These are phyloP conservation scores for Cryptosporidium parvum DNA, from an alignment of 169 alveolate genomes.

Conservation along the genomic window DNA sequence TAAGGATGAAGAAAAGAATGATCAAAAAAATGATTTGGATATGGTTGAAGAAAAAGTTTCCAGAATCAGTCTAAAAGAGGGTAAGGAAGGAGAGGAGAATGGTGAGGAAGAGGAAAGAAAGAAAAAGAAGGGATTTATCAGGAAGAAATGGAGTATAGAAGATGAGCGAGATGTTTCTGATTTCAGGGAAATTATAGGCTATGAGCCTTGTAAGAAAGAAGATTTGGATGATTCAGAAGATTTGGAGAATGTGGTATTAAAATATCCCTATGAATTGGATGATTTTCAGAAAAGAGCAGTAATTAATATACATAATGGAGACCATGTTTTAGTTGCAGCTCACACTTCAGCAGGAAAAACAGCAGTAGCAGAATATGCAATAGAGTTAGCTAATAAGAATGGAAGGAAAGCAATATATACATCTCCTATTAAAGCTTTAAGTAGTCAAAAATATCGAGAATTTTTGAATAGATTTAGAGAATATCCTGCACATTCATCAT, in stretches of 20 bases:
- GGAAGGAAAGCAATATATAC: conserved; percentile 96
- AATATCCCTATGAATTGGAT: conserved; percentile 95
- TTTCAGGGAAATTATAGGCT: conserved; percentile 29
- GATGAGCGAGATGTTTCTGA: conserved; percentile 2
- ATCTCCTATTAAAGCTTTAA: conserved; percentile 98
- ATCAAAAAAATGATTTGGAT: neutral
- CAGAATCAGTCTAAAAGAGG: too few species aligned
- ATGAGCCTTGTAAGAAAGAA: conserved; percentile 14
- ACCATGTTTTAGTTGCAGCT: conserved; percentile 97
- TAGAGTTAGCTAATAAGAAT: conserved; percentile 93
- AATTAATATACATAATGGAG: conserved; percentile 90
- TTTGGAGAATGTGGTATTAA: conserved; percentile 81
- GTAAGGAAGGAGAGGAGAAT: too few species aligned
- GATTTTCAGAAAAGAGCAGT: conserved; percentile 96
- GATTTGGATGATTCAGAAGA: neutral
- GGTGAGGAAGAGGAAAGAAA: neutral
- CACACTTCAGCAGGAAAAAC: conserved; percentile 99
- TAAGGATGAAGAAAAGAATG: neutral
- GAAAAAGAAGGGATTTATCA: conserved; percentile 1
- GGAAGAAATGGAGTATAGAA: conserved; percentile 61
- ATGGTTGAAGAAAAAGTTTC: too few species aligned
- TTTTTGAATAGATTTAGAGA: conserved; percentile 85
- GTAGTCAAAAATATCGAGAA: conserved; percentile 97
- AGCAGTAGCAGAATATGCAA: conserved; percentile 98
- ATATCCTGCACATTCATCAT: conserved; percentile 64